Evolutionary conservation across 2,329 filamentous ascomycete species (phyloP), one percentile per base, ranked within the genome.

Genomic region (Exophiala spinifera): DNA sequence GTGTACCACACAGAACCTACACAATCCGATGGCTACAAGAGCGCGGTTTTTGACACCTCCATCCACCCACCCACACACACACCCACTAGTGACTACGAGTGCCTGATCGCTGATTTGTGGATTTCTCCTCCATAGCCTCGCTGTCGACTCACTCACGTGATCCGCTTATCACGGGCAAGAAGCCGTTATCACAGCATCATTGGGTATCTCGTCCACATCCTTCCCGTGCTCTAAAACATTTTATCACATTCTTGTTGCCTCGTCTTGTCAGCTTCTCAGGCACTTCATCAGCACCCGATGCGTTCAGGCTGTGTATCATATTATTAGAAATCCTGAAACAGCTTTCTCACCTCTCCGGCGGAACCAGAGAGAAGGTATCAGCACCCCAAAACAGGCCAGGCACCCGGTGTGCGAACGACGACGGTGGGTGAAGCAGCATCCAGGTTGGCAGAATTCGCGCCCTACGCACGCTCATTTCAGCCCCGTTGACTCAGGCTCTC

Each of bases 301-400:
- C 17, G 17, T 19, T 39, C 14, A 19, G 17, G 20, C 11, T 25
- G 20, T 25, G 42, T 23, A n/a, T 14, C 42, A 44, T 44, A 44
- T 44, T 23, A 44, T 44, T 44, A 44, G 42, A 44, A 15, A n/a
- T 28, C 42, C 23, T 44, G 42, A 44, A 25, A 44, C 42, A 20
- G 10, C 36, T 28, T n/a, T 15, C 19, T 11, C 42, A 2, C 13
- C 23, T 6, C 10, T 23, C 19, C 42, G 14, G 20, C 42, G 23
- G 28, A 31, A 31, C n/a, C n/a, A n/a, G 23, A 25, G 7, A 31
- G 28, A 31, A 10, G 28, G 6, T 10, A 31, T 31, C 28, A 31
- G 28, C 28, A 10, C 3, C 28, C n/a, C n/a, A n/a, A n/a, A 10
- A 31, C 23, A 25, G 7, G 4, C 8, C 28, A 11, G 28, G 11